phyloP scores from a whole-genome alignment of 2,329 filamentous ascomycete species.

The Blumeria graminis region DNA sequence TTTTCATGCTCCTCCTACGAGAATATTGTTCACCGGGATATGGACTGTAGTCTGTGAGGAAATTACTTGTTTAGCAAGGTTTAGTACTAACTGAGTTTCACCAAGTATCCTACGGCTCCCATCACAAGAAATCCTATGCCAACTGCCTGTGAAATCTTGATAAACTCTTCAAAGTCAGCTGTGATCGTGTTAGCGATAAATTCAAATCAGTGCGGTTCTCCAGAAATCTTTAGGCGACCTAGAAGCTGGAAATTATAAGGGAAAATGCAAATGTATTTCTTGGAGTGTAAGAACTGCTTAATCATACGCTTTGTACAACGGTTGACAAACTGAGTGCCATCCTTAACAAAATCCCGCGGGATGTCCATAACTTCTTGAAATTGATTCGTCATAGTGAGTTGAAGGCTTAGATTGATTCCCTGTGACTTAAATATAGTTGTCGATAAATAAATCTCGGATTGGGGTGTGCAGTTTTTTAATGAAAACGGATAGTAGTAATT shows the following conservation, averaged over 20 bases:
- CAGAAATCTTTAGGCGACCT: no score
- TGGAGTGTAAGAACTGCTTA: not conserved
- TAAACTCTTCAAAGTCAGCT: slow-evolving; percentile 18
- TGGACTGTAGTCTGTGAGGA: slow-evolving; percentile 16
- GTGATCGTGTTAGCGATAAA: slow-evolving; percentile 5
- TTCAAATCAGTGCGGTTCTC: no score
- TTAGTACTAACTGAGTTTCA: slow-evolving; percentile 21
- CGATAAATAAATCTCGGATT: no score
- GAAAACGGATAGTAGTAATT: not conserved
- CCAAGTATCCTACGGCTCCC: slow-evolving; percentile 26
- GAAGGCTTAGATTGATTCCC: not conserved
- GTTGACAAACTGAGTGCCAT: slow-evolving; percentile 20
- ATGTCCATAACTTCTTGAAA: slow-evolving; percentile 32
- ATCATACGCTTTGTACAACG: slow-evolving; percentile 21
- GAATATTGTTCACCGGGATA: slow-evolving; percentile 28
- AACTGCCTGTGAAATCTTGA: slow-evolving; percentile 25
- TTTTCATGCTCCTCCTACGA: slow-evolving; percentile 18
- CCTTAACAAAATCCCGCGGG: slow-evolving; percentile 23
- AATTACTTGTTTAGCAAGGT: not conserved
- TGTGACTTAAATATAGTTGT: no score
- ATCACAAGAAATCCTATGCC: slow-evolving; percentile 27
- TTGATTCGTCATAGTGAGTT: slow-evolving; percentile 25
- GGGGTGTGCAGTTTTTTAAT: not conserved
- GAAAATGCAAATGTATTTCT: not conserved
- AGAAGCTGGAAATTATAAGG: not conserved